Percentiles rank a stretch among this genome's conserved stretches.
Evolutionary conservation across 768 basidiomycete genomes (phyloP).

Genomic region (Tulasnella sp.): DNA sequence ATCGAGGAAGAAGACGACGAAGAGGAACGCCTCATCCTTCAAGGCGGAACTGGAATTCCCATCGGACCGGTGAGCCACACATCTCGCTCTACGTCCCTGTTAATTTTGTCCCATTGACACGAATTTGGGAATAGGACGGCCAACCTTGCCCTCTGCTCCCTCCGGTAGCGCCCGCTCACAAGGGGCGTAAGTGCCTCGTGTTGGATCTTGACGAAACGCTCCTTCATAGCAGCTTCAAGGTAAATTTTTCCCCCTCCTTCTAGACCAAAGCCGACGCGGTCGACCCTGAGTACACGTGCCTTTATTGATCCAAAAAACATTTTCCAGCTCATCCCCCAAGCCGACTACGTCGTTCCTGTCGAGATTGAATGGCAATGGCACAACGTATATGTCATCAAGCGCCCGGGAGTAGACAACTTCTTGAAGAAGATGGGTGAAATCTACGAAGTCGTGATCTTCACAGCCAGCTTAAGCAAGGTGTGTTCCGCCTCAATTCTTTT

Average conservation of each 20-base stretch:
- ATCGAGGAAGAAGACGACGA: constrained; percentile 64
- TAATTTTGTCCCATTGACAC: constrained; percentile 22
- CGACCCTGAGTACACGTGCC: constrained; percentile 30
- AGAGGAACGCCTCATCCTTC: constrained; percentile 82
- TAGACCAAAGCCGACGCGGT: neutral
- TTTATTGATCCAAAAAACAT: neutral
- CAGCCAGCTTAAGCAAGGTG: constrained; percentile 96
- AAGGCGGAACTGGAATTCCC: constrained; percentile 93
- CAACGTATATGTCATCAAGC: constrained; percentile 98
- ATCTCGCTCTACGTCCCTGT: neutral
- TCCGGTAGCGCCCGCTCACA: constrained; percentile 72
- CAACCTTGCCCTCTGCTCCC: constrained; percentile 82
- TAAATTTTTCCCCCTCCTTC: constrained; percentile 39
- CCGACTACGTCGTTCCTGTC: constrained; percentile 97
- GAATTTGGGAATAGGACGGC: constrained; percentile 62
- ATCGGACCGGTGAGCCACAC: constrained; percentile 71
- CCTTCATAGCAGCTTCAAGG: constrained; percentile 98
- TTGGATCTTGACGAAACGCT: constrained; percentile 97
- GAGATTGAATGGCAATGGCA: constrained; percentile 99
- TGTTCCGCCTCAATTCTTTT: constrained; percentile 33
- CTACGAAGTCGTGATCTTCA: constrained; percentile 97
- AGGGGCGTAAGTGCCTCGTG: constrained; percentile 90
- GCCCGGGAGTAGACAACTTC: constrained; percentile 96
- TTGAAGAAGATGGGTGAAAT: constrained; percentile 98
- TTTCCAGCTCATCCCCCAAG: constrained; percentile 79